Evolutionary conservation across 768 basidiomycete genomes (phyloP).

Genomic region (Pulveroboletus sp.): DNA sequence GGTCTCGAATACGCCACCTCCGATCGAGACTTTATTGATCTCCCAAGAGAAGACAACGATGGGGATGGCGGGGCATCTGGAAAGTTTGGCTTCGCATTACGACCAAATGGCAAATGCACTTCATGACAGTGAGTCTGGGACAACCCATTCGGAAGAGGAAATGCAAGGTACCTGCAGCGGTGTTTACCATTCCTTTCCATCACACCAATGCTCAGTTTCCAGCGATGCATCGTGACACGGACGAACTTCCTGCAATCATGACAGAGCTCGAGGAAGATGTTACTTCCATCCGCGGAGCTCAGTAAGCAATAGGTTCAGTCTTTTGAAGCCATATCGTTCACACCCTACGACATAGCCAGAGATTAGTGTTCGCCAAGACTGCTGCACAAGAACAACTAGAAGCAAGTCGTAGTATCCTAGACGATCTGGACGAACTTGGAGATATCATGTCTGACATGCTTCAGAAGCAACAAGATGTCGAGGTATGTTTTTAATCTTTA

Average conservation of each 20-base stretch:
- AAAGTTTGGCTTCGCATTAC: conserved; percentile 71
- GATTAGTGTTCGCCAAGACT: conserved; percentile 44
- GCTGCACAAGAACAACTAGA: conserved; percentile 47
- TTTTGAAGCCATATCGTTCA: neutral
- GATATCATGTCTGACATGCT: conserved; percentile 81
- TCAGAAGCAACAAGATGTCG: conserved; percentile 61
- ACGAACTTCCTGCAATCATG: conserved; percentile 75
- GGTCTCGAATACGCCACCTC: conserved; percentile 29
- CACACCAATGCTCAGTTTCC: neutral
- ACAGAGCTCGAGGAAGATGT: conserved; percentile 63
- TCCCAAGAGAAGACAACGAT: conserved; percentile 55
- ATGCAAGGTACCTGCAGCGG: conserved; percentile 50
- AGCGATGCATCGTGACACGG: conserved; percentile 83
- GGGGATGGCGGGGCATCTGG: conserved; percentile 72
- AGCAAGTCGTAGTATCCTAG: conserved; percentile 47
- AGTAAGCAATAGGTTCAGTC: conserved; percentile 42
- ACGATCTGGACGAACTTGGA: conserved; percentile 73
- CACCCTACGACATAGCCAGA: conserved; percentile 40
- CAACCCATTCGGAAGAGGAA: conserved; percentile 65
- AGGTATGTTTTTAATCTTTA: conserved; percentile 41
- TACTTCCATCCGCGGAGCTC: conserved; percentile 47
- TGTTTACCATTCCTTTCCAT: no score
- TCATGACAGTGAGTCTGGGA: conserved; percentile 67
- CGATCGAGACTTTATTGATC: conserved; percentile 42
- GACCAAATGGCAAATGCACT: conserved; percentile 72